These are phyloP conservation scores for Fusarium brevicatenulatum DNA, from an alignment of 2,329 filamentous ascomycete genomes.

Conservation along the genomic window DNA sequence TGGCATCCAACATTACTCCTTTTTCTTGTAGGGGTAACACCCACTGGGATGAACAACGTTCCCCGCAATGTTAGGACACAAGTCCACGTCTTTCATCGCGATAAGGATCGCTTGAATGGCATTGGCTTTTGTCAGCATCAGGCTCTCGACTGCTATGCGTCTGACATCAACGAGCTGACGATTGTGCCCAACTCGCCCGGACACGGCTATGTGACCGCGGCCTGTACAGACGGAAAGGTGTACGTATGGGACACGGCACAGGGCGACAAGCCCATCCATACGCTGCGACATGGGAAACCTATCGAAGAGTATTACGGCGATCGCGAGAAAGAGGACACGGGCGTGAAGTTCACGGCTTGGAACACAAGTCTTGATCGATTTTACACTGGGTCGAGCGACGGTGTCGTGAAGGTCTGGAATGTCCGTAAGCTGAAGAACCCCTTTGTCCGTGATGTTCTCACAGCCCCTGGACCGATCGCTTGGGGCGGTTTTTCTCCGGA, in stretches of 20 bases:
- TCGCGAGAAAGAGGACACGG: constrained; percentile 66
- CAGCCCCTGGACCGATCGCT: constrained; percentile 66
- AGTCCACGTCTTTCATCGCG: constrained; percentile 62
- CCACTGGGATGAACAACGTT: constrained; percentile 54
- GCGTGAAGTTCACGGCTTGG: constrained; percentile 73
- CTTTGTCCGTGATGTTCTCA: constrained; percentile 63
- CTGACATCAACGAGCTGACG: constrained; percentile 71
- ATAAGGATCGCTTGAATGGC: constrained; percentile 40
- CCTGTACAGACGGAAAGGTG: constrained; percentile 69
- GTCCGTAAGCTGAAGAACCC: constrained; percentile 57
- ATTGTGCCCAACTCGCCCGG: constrained; percentile 64
- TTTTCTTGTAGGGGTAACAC: constrained; percentile 69
- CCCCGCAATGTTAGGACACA: constrained; percentile 63
- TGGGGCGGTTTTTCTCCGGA: constrained; percentile 69
- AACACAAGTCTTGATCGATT: constrained; percentile 65
- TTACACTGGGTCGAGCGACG: constrained; percentile 73
- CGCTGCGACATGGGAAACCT: constrained; percentile 62
- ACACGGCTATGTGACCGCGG: constrained; percentile 67
- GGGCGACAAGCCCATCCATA: constrained; percentile 65
- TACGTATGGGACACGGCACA: constrained; percentile 72
- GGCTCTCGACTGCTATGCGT: constrained; percentile 66
- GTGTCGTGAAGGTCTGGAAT: constrained; percentile 71
- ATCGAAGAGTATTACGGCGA: constrained; percentile 55
- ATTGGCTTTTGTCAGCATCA: constrained; percentile 57
- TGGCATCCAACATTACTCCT: constrained; percentile 67